phyloP scores from a whole-genome alignment of 495 filamentous ascomycete species.

The Parmelia sp. region DNA sequence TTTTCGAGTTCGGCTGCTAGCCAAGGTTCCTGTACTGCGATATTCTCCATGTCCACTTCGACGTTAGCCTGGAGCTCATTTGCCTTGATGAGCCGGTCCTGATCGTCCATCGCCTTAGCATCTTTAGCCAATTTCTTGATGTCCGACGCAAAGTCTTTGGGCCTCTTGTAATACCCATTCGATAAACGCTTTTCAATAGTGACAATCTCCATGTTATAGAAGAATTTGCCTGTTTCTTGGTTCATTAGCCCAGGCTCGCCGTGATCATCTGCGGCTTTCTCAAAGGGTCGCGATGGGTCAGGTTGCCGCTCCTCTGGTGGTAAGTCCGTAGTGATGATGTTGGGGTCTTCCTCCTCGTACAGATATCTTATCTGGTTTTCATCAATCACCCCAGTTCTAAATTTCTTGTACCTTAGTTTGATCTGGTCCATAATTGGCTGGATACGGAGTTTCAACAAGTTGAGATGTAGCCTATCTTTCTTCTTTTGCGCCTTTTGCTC shows the following conservation, averaged over 20 bases:
- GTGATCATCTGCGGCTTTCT: slow-evolving; percentile 65
- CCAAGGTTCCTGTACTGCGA: slow-evolving; percentile 57
- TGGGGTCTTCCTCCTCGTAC: slow-evolving; percentile 75
- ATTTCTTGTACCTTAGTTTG: slow-evolving; percentile 74
- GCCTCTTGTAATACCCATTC: slow-evolving; percentile 89
- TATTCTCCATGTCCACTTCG: slow-evolving; percentile 74
- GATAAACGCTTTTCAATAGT: slow-evolving; percentile 91
- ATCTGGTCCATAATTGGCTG: slow-evolving; percentile 95
- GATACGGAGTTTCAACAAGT: slow-evolving; percentile 76
- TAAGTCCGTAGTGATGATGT: slow-evolving; percentile 70
- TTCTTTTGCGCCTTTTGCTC: slow-evolving; percentile 74
- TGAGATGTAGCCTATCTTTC: slow-evolving; percentile 71
- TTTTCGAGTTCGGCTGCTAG: slow-evolving; percentile 63
- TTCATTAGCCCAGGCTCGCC: slow-evolving; percentile 67
- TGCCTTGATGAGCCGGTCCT: slow-evolving; percentile 70
- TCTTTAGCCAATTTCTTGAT: slow-evolving; percentile 78
- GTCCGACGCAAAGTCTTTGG: slow-evolving; percentile 80
- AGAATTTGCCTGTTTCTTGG: slow-evolving; percentile 68
- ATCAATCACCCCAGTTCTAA: slow-evolving; percentile 72
- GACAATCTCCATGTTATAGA: slow-evolving; percentile 87
- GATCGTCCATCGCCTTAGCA: slow-evolving; percentile 66
- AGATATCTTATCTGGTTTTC: slow-evolving; percentile 67
- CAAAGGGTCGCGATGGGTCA: slow-evolving; percentile 60
- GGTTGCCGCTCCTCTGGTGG: slow-evolving; percentile 49
- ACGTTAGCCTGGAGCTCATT: slow-evolving; percentile 88